A percentile compares a stretch with the other conserved stretches of the same genome.
These are phyloP conservation scores for Sanghuangporus sanghuang DNA, from an alignment of 1,284 basidiomycete species.

Conservation along the genomic window DNA sequence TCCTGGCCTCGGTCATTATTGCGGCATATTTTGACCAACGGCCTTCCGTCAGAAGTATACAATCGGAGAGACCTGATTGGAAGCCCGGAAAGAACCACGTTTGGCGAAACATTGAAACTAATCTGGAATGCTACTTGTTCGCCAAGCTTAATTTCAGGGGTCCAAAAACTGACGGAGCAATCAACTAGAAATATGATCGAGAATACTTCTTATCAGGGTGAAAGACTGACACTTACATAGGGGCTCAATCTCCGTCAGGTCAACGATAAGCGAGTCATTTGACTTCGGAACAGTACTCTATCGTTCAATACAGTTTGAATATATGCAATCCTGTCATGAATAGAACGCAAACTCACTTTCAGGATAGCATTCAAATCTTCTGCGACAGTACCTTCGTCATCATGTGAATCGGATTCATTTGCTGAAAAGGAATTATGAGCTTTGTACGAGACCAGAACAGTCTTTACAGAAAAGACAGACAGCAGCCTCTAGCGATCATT, in stretches of 20 bases:
- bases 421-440: constrained; percentile 6
- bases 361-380: constrained; percentile 68
- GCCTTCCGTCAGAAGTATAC: constrained; percentile 42
- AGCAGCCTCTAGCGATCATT: constrained; percentile 55
- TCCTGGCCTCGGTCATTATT: constrained; percentile 11
- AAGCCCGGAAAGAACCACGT: constrained; percentile 43
- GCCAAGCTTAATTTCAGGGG: constrained; percentile 52
- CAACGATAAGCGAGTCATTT: constrained; percentile 52
- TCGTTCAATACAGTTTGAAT: constrained; percentile 9
- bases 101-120: constrained; percentile 43
- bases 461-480: neutral
- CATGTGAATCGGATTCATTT: constrained; percentile 27
- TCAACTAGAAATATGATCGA: constrained; percentile 43
- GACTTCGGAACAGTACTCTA: constrained; percentile 66
- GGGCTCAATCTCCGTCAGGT: constrained; percentile 55
- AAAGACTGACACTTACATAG: constrained; percentile 47
- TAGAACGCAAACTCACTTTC: constrained; percentile 40
- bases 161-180: constrained; percentile 66
- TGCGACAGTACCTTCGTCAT: constrained; percentile 39
- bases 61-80: constrained; percentile 57
- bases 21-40: constrained; percentile 43
- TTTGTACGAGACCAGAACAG: neutral
- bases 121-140: constrained; percentile 70
- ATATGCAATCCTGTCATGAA: neutral
- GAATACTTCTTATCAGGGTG: neutral